phyloP scores from a whole-genome alignment of 2,329 filamentous ascomycete species.

The Penicillium sp. region DNA sequence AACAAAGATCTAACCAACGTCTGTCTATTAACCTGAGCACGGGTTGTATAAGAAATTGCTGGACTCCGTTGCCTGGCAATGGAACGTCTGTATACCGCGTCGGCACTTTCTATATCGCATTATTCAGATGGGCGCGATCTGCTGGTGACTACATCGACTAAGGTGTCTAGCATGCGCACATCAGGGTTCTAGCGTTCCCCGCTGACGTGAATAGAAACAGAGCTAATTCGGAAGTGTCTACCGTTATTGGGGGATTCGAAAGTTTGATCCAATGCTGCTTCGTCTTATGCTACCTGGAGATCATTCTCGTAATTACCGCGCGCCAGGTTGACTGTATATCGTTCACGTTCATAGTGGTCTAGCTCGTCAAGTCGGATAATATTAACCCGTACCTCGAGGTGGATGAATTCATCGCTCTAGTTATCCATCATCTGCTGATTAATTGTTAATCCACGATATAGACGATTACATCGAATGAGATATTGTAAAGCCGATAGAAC shows the following conservation, averaged over 20 bases:
- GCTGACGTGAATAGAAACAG: not conserved
- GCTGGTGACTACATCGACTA: not conserved
- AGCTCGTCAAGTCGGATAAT: not conserved
- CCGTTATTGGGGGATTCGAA: not conserved
- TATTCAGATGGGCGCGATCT: no score
- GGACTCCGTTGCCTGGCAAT: no score
- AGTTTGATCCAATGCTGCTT: not conserved
- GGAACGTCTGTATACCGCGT: no score
- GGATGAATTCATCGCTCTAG: not conserved
- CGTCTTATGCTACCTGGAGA: not conserved
- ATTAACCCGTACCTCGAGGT: not conserved
- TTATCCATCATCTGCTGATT: not conserved
- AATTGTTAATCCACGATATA: not conserved
- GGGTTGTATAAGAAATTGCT: no score
- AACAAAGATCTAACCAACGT: no score
- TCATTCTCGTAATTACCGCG: not conserved
- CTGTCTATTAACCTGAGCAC: no score
- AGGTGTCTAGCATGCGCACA: not conserved
- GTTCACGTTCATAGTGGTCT: not conserved
- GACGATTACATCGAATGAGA: not conserved
- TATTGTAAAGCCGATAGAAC: not conserved
- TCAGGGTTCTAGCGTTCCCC: not conserved
- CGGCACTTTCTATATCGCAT: no score
- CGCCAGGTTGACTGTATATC: not conserved
- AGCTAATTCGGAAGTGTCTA: not conserved